These are phyloP conservation scores for Tuber indicum DNA, from an alignment of 495 filamentous ascomycete genomes.

Conservation along the genomic window DNA sequence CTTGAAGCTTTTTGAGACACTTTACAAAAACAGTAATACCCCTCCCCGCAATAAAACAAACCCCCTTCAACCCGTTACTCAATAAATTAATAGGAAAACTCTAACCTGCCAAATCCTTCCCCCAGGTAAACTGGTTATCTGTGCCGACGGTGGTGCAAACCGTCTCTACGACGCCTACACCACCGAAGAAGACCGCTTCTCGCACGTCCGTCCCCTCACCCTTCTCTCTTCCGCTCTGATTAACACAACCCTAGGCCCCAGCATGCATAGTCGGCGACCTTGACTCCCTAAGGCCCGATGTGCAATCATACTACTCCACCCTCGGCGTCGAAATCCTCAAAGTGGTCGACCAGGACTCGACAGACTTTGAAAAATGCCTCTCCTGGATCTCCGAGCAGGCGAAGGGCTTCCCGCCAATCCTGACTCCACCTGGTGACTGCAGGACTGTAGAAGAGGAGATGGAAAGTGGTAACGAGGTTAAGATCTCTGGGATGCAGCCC, in stretches of 20 bases:
- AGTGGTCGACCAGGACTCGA: constrained; percentile 73
- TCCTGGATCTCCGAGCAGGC: constrained; percentile 53
- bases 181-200: constrained; percentile 18
- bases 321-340: constrained; percentile 53
- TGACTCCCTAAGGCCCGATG: constrained; percentile 63
- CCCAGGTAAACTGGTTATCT: constrained; percentile 50
- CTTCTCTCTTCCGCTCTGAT: neutral
- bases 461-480: constrained; percentile 5
- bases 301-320: constrained; percentile 55
- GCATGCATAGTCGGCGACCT: constrained; percentile 76
- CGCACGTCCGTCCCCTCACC: constrained; percentile 24
- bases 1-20: constrained; percentile 46
- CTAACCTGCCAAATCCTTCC: neutral
- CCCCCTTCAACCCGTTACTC: neutral
- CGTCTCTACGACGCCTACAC: constrained; percentile 56
- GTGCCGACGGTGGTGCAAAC: constrained; percentile 90
- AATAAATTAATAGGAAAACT: neutral
- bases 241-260: constrained; percentile 48
- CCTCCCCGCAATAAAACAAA: constrained; percentile 9
- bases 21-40: constrained; percentile 55
- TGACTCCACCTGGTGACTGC: constrained; percentile 3
- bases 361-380: constrained; percentile 73
- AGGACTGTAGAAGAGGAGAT: neutral
- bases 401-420: constrained; percentile 34
- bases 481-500: constrained; percentile 39